Evolutionary conservation across 2,329 filamentous ascomycete genomes (phyloP), one percentile per base, ranked within the genome.

Genomic region (Botrytis sinoallii): DNA sequence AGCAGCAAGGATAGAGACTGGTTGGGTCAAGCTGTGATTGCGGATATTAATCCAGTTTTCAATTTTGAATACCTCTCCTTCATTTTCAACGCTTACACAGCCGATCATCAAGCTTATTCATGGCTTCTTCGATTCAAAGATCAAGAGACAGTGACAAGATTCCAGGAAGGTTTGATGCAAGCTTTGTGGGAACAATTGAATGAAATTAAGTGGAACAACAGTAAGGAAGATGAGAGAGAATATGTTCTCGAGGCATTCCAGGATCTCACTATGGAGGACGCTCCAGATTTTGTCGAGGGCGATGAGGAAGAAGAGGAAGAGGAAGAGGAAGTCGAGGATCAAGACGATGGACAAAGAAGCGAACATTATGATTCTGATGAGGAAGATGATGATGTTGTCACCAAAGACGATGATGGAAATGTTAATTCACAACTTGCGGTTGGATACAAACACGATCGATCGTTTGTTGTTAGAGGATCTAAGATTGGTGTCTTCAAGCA

Each of bases 401-500:
- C 89, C 8, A 85, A 84, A 61, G 90, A 93, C 65, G 86, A 91
- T 71, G 93, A 96, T 77, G 92, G 92, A 60, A 95, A 97, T 79
- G 88, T 94, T 82, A 99, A 98, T 85, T 97, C 94, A 3, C 93
- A 96, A 80, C 88, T 99, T 71, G 96, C 96, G 20, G 96, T 99
- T 70, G 96, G 96, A 73, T 97, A 97, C 85, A 98, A 97, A 83
- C 93, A 98, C 77, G 96, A 99, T 81, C 90, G 96, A 74, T 98
- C 96, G 0, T 99, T 98, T 79, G 96, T 99, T 73, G 94, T 99
- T 61, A 92, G 96, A 76, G 96, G 96, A 46, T 96, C 95, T 79
- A 98, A 98, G 87, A 99, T 99, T 82, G 96, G 96, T 72, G 96
- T 99, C 59, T 99, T 99, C 88, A 98, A 97, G 83, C 96, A 99